These are phyloP conservation scores for Coemansia sp. DNA, from an alignment of 192 early-diverging fungal species.

Conservation along the genomic window DNA sequence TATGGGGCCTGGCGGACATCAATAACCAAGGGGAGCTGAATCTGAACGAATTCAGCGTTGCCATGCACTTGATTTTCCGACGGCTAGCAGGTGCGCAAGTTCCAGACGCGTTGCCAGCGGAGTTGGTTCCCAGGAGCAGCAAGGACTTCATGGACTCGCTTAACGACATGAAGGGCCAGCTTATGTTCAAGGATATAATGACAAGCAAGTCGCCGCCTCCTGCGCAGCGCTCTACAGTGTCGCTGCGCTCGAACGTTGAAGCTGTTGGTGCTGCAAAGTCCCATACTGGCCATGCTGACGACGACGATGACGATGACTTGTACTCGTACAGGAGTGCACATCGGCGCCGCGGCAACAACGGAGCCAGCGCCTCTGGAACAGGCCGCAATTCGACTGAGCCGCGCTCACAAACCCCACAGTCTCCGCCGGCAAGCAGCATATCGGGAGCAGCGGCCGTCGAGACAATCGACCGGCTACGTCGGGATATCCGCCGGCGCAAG, in stretches of 20 bases:
- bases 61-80: slow-evolving; percentile 94
- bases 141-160: slow-evolving; percentile 75
- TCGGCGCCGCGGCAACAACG: slow-evolving; percentile 23
- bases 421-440: background rate
- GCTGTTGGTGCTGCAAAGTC: background rate
- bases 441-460: slow-evolving; percentile 11
- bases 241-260: background rate
- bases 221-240: background rate
- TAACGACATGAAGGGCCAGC: slow-evolving; percentile 52
- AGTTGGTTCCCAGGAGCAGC: slow-evolving; percentile 84
- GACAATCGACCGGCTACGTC: slow-evolving; percentile 41
- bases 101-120: slow-evolving; percentile 76
- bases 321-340: slow-evolving; percentile 36
- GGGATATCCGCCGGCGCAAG: slow-evolving; percentile 28
- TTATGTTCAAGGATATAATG: slow-evolving; percentile 32
- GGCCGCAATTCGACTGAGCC: slow-evolving; percentile 16
- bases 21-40: slow-evolving; percentile 81
- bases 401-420: slow-evolving; percentile 5
- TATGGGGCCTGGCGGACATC: slow-evolving; percentile 57
- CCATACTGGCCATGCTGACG: slow-evolving; percentile 3
- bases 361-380: background rate
- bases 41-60: slow-evolving; percentile 92
- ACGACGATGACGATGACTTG: slow-evolving; percentile 16
- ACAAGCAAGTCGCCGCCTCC: background rate
- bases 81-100: slow-evolving; percentile 83